phyloP scores from a whole-genome alignment of 2,329 filamentous ascomycete species.

The Aaosphaeria arxii region DNA sequence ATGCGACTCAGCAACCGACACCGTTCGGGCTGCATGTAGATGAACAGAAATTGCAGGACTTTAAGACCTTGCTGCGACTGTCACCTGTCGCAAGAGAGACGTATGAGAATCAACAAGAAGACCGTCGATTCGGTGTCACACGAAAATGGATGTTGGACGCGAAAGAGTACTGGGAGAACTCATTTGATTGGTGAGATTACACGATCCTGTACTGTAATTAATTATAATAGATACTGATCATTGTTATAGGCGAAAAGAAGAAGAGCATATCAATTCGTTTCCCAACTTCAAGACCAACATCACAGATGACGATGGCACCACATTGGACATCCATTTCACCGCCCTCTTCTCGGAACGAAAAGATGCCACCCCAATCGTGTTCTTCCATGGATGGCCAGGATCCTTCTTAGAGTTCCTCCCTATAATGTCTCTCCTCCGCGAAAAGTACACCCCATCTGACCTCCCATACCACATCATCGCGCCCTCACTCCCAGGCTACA shows the following conservation, averaged over 20 bases:
- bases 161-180: conserved; percentile 26
- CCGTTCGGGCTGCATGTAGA: conserved; percentile 23
- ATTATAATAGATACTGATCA: not conserved
- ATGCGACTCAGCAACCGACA: conserved; percentile 1
- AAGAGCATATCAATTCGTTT: conserved; percentile 47
- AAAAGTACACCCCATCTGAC: conserved; percentile 48
- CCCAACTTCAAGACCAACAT: conserved; percentile 50
- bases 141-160: conserved; percentile 26
- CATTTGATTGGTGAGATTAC: conserved; percentile 33
- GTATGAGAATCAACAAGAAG: conserved; percentile 24
- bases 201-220: not conserved
- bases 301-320: conserved; percentile 36
- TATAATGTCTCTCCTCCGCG: conserved; percentile 45
- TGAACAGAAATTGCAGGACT: conserved; percentile 25
- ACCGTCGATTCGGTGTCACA: conserved; percentile 29
- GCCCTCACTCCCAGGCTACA: conserved; percentile 55
- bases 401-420: conserved; percentile 56
- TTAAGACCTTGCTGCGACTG: conserved; percentile 25
- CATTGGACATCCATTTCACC: conserved; percentile 51
- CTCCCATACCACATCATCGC: conserved; percentile 58
- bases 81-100: conserved; percentile 29
- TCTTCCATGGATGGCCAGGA: conserved; percentile 57
- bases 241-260: conserved; percentile 33
- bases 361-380: conserved; percentile 50
- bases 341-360: conserved; percentile 52